These are phyloP conservation scores for Dentipellis fragilis DNA, from an alignment of 768 basidiomycete species.

Conservation along the genomic window DNA sequence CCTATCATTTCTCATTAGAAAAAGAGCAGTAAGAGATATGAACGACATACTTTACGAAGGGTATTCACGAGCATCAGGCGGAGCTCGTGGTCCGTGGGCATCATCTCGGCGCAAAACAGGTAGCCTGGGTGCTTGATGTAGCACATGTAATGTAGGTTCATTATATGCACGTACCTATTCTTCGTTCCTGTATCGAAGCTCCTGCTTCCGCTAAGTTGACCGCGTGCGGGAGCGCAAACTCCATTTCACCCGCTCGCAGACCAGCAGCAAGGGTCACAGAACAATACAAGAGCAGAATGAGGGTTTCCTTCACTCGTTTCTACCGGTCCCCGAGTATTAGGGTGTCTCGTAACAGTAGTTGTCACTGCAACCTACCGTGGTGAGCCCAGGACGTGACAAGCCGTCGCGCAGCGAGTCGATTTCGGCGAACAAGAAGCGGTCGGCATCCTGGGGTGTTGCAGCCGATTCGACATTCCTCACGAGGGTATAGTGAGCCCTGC, in stretches of 20 bases:
- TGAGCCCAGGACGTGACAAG: constrained; percentile 38
- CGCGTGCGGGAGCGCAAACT: constrained; percentile 69
- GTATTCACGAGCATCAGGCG: constrained; percentile 83
- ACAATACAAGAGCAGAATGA: constrained; percentile 68
- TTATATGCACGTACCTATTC: constrained; percentile 39
- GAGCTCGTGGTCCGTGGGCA: constrained; percentile 60
- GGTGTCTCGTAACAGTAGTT: not conserved
- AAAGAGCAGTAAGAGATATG: not conserved
- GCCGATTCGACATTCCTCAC: constrained; percentile 66
- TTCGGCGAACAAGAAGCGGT: constrained; percentile 51
- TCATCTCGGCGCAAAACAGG: constrained; percentile 64
- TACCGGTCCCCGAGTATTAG: constrained; percentile 18
- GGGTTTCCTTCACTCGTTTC: constrained; percentile 55
- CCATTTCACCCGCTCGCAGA: constrained; percentile 33
- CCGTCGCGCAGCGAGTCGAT: constrained; percentile 44
- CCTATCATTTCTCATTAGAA: constrained; percentile 32
- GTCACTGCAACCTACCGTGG: constrained; percentile 36
- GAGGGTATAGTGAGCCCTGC: constrained; percentile 64
- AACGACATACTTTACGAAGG: constrained; percentile 52
- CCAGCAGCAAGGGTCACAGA: constrained; percentile 37
- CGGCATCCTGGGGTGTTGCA: constrained; percentile 42
- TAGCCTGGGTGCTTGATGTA: constrained; percentile 42
- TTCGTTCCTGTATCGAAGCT: constrained; percentile 46
- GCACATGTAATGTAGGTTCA: not conserved
- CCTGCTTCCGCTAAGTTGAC: constrained; percentile 70